These are phyloP conservation scores for Berberis vulgaris DNA, from an alignment of 164 flowering plant genomes.

Conservation along the genomic window DNA sequence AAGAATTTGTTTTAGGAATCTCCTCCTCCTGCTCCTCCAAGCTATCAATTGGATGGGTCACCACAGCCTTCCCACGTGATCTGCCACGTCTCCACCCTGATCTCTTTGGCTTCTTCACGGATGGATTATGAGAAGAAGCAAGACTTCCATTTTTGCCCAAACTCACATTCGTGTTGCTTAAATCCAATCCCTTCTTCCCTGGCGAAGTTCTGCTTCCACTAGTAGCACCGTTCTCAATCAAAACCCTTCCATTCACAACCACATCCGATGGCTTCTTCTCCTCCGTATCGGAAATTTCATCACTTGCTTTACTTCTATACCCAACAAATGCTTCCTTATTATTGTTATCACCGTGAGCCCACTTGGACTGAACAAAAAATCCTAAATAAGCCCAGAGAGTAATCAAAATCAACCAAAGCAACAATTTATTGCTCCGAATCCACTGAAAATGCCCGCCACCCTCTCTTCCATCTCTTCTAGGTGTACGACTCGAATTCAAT, in stretches of 20 bases:
- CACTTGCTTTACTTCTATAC: constrained; percentile 32
- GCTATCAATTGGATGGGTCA: constrained; percentile 17
- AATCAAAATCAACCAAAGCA: constrained; percentile 80
- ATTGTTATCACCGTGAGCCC: constrained; percentile 78
- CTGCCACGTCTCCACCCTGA: constrained; percentile 27
- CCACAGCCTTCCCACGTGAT: constrained; percentile 23
- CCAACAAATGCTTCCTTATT: constrained; percentile 44
- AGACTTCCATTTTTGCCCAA: constrained; percentile 29
- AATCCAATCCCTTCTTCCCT: constrained; percentile 12
- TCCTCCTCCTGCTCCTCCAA: constrained; percentile 48
- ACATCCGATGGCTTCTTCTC: constrained; percentile 21
- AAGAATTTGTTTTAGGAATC: constrained; percentile 52
- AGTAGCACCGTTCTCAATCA: constrained; percentile 17
- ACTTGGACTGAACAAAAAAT: constrained; percentile 83
- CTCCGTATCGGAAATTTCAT: constrained; percentile 10
- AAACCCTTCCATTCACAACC: constrained; percentile 16
- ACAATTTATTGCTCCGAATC: constrained; percentile 54
- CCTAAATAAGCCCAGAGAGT: constrained; percentile 96
- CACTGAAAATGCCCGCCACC: constrained; percentile 27
- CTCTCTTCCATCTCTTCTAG: constrained; percentile 48
- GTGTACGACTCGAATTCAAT: background rate
- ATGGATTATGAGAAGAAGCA: constrained; percentile 18
- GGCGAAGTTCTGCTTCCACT: constrained; percentile 10
- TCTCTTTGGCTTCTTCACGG: constrained; percentile 30
- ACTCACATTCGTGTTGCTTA: constrained; percentile 20